These are phyloP conservation scores for Candida glaebosa DNA, from an alignment of 805 yeast genomes.

Conservation along the genomic window DNA sequence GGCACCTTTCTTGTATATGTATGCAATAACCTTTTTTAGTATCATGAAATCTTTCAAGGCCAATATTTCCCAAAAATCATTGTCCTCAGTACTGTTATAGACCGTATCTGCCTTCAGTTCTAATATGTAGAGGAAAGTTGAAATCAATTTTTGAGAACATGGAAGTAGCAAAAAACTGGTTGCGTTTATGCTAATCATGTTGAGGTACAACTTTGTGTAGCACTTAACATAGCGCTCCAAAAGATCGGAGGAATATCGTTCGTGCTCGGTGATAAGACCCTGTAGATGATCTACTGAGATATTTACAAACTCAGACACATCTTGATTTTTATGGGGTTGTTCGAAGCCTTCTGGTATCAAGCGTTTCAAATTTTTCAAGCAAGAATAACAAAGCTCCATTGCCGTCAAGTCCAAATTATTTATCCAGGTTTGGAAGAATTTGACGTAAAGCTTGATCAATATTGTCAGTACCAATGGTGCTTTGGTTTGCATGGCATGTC, in stretches of 20 bases:
- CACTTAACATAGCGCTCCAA: slow-evolving; percentile 73
- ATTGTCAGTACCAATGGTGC: slow-evolving; percentile 61
- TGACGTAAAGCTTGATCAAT: slow-evolving; percentile 55
- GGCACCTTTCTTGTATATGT: slow-evolving; percentile 65
- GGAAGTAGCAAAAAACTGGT: slow-evolving; percentile 70
- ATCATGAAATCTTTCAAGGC: slow-evolving; percentile 64
- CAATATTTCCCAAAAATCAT: slow-evolving; percentile 70
- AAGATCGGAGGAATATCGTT: slow-evolving; percentile 42
- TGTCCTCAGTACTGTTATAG: slow-evolving; percentile 56
- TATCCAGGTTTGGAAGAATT: slow-evolving; percentile 64
- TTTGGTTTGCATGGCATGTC: slow-evolving; percentile 71
- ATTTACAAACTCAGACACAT: slow-evolving; percentile 59
- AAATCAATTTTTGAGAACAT: slow-evolving; percentile 56
- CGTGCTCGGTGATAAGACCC: slow-evolving; percentile 51
- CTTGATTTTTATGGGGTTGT: slow-evolving; percentile 57
- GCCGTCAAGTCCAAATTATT: slow-evolving; percentile 44
- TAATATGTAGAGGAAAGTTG: slow-evolving; percentile 56
- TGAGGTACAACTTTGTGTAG: slow-evolving; percentile 68
- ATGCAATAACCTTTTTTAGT: slow-evolving; percentile 60
- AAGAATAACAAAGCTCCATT: slow-evolving; percentile 73
- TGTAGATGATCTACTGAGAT: slow-evolving; percentile 58
- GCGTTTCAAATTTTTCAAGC: slow-evolving; percentile 72
- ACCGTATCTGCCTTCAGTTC: slow-evolving; percentile 62
- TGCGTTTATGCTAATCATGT: slow-evolving; percentile 57
- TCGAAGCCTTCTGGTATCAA: slow-evolving; percentile 75